Evolutionary conservation across 2,329 filamentous ascomycete genomes (phyloP).

Genomic region (Scedosporium dehoogii): DNA sequence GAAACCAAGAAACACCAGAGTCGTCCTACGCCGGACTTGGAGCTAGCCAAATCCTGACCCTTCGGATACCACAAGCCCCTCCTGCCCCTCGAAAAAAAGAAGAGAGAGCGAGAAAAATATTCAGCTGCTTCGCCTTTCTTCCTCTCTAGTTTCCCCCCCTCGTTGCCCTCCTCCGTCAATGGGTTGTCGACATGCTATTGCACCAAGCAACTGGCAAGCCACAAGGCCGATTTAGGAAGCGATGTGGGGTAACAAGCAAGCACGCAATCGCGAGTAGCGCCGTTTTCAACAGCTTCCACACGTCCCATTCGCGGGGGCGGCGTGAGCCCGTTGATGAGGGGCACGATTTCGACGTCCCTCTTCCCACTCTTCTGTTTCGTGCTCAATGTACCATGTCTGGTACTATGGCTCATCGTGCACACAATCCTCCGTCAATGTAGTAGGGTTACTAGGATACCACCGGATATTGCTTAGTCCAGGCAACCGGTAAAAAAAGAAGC

Average conservation of each 20-base stretch:
- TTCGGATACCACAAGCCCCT: neutral
- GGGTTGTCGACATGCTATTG: neutral
- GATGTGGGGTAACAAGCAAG: slow-evolving; percentile 20
- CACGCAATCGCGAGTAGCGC: slow-evolving; percentile 20
- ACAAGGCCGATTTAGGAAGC: slow-evolving; percentile 15
- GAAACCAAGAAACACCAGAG: neutral
- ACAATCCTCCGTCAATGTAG: neutral
- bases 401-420: neutral
- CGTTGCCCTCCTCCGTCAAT: neutral
- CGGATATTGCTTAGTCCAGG: neutral
- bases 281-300: neutral
- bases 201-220: neutral
- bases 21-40: neutral
- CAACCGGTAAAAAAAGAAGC: neutral
- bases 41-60: neutral
- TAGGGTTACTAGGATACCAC: neutral
- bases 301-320: slow-evolving; percentile 3
- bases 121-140: neutral
- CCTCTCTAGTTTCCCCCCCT: neutral
- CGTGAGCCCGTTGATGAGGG: neutral
- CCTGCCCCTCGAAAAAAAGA: neutral
- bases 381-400: too few relatives aligned
- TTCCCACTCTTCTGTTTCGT: too few relatives aligned
- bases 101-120: neutral
- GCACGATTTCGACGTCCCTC: neutral